Percentiles rank a stretch among this genome's conserved stretches.
Conservation (phyloP, 805 yeast genomes). For the Wickerhamomyces bovis region DNA sequence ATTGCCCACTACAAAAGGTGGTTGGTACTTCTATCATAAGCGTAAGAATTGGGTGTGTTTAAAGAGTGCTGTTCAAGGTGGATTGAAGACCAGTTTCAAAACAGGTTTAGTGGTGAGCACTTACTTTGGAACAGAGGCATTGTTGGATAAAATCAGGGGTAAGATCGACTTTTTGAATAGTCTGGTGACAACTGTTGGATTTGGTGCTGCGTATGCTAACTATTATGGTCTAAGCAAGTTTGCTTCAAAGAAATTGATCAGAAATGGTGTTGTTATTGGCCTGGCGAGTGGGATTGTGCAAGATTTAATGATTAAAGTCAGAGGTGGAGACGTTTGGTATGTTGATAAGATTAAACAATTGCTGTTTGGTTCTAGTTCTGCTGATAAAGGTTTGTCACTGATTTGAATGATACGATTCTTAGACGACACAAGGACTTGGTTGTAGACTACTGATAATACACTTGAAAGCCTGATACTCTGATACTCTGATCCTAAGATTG, state of each 20-base stretch:
- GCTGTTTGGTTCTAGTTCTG: not conserved
- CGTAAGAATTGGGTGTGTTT: constrained; percentile 73
- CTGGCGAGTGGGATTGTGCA: constrained; percentile 56
- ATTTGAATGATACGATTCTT: too few relatives aligned
- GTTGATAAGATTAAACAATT: constrained; percentile 3
- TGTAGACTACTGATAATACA: too few relatives aligned
- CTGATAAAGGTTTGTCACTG: too few relatives aligned
- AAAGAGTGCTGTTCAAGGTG: constrained; percentile 45
- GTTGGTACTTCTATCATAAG: constrained; percentile 87
- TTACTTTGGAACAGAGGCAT: constrained; percentile 58
- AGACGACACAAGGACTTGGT: too few relatives aligned
- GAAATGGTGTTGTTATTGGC: constrained; percentile 56
- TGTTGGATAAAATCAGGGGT: constrained; percentile 47
- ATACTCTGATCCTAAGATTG: too few relatives aligned
- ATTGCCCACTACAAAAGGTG: constrained; percentile 68
- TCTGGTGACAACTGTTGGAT: constrained; percentile 44
- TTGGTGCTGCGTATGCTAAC: constrained; percentile 48
- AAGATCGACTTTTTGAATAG: constrained; percentile 59
- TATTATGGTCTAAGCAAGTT: constrained; percentile 32
- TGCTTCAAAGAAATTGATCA: constrained; percentile 37
- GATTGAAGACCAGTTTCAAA: constrained; percentile 37
- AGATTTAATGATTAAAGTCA: constrained; percentile 49
- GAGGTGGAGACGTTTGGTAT: constrained; percentile 70
- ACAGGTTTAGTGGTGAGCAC: constrained; percentile 39
- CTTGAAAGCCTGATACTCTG: too few relatives aligned